These are phyloP conservation scores for Ophiostoma perfectum DNA, from an alignment of 2,329 filamentous ascomycete genomes.

Conservation along the genomic window DNA sequence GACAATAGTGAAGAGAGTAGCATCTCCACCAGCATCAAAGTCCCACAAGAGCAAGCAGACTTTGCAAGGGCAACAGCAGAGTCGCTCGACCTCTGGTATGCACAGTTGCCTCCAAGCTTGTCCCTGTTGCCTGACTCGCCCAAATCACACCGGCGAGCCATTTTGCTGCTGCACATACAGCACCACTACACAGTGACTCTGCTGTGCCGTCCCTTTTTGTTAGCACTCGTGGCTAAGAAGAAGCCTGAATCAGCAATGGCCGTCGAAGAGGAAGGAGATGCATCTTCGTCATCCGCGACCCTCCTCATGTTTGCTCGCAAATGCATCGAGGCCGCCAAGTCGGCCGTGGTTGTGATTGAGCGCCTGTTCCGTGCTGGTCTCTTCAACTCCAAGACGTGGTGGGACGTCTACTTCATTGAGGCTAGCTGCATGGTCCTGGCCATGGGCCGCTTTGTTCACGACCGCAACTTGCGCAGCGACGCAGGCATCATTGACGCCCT, in stretches of 20 bases:
- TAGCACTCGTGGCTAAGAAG: conserved; percentile 24
- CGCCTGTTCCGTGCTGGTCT: conserved; percentile 22
- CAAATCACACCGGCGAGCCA: conserved; percentile 27
- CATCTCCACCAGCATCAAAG: not conserved
- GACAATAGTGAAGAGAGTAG: conserved; percentile 9
- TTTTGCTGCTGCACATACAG: conserved; percentile 37
- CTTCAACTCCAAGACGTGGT: conserved; percentile 27
- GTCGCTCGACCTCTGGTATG: conserved; percentile 23
- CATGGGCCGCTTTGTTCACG: conserved; percentile 23
- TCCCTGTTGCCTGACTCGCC: conserved; percentile 22
- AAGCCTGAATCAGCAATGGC: not conserved
- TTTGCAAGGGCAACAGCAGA: conserved; percentile 19
- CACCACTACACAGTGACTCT: conserved; percentile 32
- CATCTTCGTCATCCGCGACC: not conserved
- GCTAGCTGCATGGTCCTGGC: conserved; percentile 25
- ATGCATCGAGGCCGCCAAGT: conserved; percentile 25
- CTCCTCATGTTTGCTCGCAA: conserved; percentile 12
- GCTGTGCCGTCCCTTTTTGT: conserved; percentile 31
- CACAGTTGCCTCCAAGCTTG: conserved; percentile 24
- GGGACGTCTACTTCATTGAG: conserved; percentile 27
- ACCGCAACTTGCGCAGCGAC: conserved; percentile 20
- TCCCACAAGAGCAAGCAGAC: conserved; percentile 19
- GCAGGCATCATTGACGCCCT: conserved; percentile 19
- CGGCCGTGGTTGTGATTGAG: conserved; percentile 22
- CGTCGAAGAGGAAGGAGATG: not conserved